Percentiles rank a stretch among this genome's conserved stretches.
phyloP scores from a whole-genome alignment of 768 basidiomycete genomes.

The Tricholomella constricta region DNA sequence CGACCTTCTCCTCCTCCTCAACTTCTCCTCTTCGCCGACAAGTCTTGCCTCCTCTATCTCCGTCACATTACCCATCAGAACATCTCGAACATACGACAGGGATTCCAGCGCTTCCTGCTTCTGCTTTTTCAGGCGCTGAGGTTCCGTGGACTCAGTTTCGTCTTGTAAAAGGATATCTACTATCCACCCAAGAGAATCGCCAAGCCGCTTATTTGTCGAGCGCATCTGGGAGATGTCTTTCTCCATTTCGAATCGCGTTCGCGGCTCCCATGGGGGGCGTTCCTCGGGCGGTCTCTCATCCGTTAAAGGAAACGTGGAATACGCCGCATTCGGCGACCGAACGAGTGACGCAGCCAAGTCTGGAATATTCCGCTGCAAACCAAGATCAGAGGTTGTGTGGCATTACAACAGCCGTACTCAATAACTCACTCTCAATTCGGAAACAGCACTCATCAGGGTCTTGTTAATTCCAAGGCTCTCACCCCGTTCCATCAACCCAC shows the following conservation, averaged over 20 bases:
- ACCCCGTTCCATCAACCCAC: constrained; percentile 71
- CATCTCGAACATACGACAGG: constrained; percentile 75
- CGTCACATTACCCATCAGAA: constrained; percentile 55
- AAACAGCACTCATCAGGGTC: constrained; percentile 77
- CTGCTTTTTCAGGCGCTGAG: constrained; percentile 41
- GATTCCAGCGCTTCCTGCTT: constrained; percentile 73
- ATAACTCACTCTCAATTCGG: constrained; percentile 66
- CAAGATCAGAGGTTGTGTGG: background rate
- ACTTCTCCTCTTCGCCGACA: constrained; percentile 51
- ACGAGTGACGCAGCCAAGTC: constrained; percentile 74
- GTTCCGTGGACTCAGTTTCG: constrained; percentile 42
- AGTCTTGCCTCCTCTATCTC: constrained; percentile 70
- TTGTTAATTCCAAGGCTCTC: constrained; percentile 86
- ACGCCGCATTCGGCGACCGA: constrained; percentile 51
- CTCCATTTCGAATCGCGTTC: constrained; percentile 70
- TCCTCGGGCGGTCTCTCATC: constrained; percentile 61
- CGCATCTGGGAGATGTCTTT: constrained; percentile 57
- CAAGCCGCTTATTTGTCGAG: constrained; percentile 62
- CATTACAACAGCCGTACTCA: background rate
- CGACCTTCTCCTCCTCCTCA: constrained; percentile 8
- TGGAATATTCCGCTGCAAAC: constrained; percentile 74
- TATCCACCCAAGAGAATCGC: constrained; percentile 72
- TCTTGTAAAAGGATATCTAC: constrained; percentile 70
- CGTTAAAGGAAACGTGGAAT: constrained; percentile 59
- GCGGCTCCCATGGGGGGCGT: constrained; percentile 69